phyloP scores from a whole-genome alignment of 1,139 yeast species.

The Yamadazyma pseudoaaseri region DNA sequence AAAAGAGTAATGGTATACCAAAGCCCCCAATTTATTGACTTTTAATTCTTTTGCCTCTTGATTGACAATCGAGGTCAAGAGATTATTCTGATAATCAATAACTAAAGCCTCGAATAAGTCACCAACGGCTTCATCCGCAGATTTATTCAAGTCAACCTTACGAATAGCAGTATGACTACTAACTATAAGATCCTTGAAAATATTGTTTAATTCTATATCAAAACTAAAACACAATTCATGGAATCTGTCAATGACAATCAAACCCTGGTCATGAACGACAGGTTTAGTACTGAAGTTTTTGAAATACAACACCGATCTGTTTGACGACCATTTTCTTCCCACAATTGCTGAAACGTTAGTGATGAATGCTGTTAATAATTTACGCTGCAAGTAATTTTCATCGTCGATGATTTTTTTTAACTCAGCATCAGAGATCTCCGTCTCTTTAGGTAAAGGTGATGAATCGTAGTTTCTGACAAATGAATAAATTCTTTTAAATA shows the following conservation, averaged over 20 bases:
- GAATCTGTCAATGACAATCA: constrained; percentile 40
- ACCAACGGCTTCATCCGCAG: constrained; percentile 25
- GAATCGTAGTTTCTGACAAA: constrained; percentile 66
- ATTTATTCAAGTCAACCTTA: constrained; percentile 20
- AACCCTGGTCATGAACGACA: constrained; percentile 10
- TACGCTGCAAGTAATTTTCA: constrained; percentile 53
- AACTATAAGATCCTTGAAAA: constrained; percentile 33
- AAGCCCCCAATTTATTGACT: constrained; percentile 27
- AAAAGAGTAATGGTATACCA: constrained; percentile 18
- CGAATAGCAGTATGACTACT: constrained; percentile 28
- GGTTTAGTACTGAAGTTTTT: constrained; percentile 9
- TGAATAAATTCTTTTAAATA: constrained; percentile 59
- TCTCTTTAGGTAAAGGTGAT: constrained; percentile 39
- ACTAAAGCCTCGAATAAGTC: constrained; percentile 34
- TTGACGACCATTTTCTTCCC: constrained; percentile 21
- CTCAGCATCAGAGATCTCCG: constrained; percentile 33
- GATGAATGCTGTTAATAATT: constrained; percentile 39
- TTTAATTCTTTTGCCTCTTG: constrained; percentile 20
- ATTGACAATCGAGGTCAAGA: constrained; percentile 22
- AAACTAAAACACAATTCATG: constrained; percentile 54
- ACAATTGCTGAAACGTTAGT: constrained; percentile 46
- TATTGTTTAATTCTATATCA: constrained; percentile 55
- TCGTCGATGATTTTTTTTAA: constrained; percentile 43
- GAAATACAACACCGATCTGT: constrained; percentile 10
- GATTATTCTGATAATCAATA: constrained; percentile 33